These are phyloP conservation scores for Stemphylium beticola DNA, from an alignment of 2,329 filamentous ascomycete species.

Conservation along the genomic window DNA sequence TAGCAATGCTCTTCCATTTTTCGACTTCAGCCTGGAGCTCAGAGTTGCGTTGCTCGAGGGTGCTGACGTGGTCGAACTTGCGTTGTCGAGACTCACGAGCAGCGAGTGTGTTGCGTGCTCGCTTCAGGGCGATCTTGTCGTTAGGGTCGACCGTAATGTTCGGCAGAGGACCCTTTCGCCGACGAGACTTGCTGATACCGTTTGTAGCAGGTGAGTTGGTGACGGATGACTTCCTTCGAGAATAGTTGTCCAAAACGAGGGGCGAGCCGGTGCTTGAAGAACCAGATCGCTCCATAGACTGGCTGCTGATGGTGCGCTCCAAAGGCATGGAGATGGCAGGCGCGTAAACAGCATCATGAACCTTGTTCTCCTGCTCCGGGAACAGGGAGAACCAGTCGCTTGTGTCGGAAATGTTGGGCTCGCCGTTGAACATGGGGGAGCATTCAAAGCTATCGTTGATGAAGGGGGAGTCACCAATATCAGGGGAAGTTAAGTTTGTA, in stretches of 20 bases:
- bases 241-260: constrained; percentile 43
- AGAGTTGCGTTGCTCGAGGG: constrained; percentile 74
- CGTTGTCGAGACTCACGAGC: constrained; percentile 91
- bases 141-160: constrained; percentile 76
- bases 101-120: constrained; percentile 89
- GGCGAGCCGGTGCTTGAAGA: constrained; percentile 47
- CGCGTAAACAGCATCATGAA: constrained; percentile 30
- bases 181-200: constrained; percentile 72
- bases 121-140: constrained; percentile 85
- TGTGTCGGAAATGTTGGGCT: constrained; percentile 62
- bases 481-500: constrained; percentile 83
- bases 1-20: constrained; percentile 51
- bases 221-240: constrained; percentile 51
- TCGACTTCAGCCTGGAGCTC: constrained; percentile 64
- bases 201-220: constrained; percentile 63
- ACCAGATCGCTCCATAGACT: constrained; percentile 45
- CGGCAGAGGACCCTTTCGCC: constrained; percentile 80
- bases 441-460: constrained; percentile 74
- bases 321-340: constrained; percentile 42
- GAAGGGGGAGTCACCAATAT: constrained; percentile 78
- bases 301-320: constrained; percentile 51
- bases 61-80: constrained; percentile 77
- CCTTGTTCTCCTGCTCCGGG: constrained; percentile 56
- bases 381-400: constrained; percentile 76
- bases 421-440: constrained; percentile 74